Conservation (phyloP, 2,329 filamentous ascomycete species). For the Penicillium sp. region DNA sequence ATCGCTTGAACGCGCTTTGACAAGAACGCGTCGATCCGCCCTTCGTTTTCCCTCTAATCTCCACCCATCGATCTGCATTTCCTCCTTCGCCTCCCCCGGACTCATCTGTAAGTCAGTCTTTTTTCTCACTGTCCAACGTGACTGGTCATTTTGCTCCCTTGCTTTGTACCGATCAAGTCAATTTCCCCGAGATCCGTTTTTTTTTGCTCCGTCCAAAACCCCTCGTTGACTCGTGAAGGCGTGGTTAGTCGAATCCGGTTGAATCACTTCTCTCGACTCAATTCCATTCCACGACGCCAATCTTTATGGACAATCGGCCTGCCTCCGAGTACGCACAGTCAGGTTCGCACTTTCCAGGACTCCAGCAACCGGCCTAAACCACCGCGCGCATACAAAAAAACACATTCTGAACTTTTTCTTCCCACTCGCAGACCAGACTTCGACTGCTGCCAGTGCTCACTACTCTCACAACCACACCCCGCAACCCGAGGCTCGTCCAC, state of each 20-base stretch:
- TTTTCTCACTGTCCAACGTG: conserved; percentile 2
- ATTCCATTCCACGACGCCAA: conserved; percentile 16
- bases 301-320: conserved; percentile 60
- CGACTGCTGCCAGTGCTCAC: conserved; percentile 64
- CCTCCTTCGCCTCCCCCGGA: conserved; percentile 9
- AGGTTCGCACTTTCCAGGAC: conserved; percentile 68
- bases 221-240: neutral
- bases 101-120: conserved; percentile 5
- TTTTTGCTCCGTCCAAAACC: neutral
- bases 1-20: conserved; percentile 16
- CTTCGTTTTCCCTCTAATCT: conserved; percentile 13
- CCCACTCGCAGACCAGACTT: conserved; percentile 78
- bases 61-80: conserved; percentile 17
- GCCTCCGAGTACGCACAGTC: conserved; percentile 78
- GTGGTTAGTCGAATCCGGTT: neutral
- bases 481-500: conserved; percentile 40
- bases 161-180: conserved; percentile 21
- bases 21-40: conserved; percentile 23
- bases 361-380: conserved; percentile 3
- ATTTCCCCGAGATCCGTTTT: conserved; percentile 19
- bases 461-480: conserved; percentile 43
- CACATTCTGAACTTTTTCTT: conserved; percentile 69
- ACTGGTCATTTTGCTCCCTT: conserved; percentile 6
- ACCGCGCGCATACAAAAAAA: neutral
- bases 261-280: conserved; percentile 2